Conservation (phyloP, 352 stramenopile genomes). For the Globisporangium emineosum region DNA sequence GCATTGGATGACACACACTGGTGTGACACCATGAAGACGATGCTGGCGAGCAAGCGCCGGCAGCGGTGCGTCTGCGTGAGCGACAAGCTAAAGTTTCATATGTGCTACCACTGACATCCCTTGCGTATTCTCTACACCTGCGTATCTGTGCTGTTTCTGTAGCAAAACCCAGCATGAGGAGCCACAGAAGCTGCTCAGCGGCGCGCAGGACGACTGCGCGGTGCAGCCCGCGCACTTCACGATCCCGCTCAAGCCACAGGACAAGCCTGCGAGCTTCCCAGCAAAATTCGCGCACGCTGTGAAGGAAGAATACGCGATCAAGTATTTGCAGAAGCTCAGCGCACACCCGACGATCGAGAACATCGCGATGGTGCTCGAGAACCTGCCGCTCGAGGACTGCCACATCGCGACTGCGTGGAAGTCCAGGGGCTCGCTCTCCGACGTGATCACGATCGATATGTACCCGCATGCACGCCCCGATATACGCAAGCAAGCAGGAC, state of each 20-base stretch:
- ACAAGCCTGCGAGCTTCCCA: constrained; percentile 40
- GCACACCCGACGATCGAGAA: constrained; percentile 48
- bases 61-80: neutral
- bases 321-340: constrained; percentile 64
- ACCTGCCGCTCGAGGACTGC: constrained; percentile 65
- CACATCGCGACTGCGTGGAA: constrained; percentile 56
- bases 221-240: constrained; percentile 49
- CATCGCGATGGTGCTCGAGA: constrained; percentile 53
- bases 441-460: constrained; percentile 54
- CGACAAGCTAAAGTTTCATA: neutral
- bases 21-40: neutral
- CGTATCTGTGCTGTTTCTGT: neutral
- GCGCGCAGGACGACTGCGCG: constrained; percentile 23
- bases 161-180: constrained; percentile 17
- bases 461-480: constrained; percentile 23
- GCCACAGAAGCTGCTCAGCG: neutral
- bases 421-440: constrained; percentile 45
- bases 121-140: neutral
- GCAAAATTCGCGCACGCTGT: constrained; percentile 40
- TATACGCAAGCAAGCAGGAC: neutral
- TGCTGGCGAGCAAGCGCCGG: constrained; percentile 6
- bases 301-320: constrained; percentile 67
- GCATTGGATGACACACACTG: neutral
- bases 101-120: neutral
- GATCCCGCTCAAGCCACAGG: constrained; percentile 53